Percentiles rank a stretch among this genome's conserved stretches.
phyloP scores from a whole-genome alignment of 1,139 yeast species.

The Blastobotrys serpentis region DNA sequence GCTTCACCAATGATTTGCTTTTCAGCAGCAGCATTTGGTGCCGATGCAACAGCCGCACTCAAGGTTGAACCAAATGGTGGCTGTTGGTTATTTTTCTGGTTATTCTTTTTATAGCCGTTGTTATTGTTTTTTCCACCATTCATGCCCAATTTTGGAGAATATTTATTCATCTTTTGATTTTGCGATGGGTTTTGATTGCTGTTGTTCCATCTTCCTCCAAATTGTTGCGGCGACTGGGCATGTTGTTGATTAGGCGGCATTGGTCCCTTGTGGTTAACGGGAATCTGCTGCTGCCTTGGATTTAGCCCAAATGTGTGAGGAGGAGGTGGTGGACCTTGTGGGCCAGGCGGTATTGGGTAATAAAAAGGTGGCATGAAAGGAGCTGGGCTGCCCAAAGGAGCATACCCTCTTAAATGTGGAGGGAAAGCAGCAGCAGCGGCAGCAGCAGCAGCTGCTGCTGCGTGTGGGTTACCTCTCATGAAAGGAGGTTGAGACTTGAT shows the following conservation, averaged over 20 bases:
- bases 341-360: conserved; percentile 18
- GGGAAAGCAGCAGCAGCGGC: conserved; percentile 68
- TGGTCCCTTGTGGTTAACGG: conserved; percentile 11
- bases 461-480: conserved; percentile 39
- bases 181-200: conserved; percentile 12
- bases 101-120: conserved; percentile 45
- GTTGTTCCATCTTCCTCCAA: conserved; percentile 1
- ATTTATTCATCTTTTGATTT: neutral
- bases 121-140: conserved; percentile 6
- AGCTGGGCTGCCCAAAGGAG: conserved; percentile 59
- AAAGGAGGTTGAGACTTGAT: conserved; percentile 40
- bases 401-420: conserved; percentile 56
- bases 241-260: conserved; percentile 43
- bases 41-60: conserved; percentile 37
- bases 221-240: neutral
- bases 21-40: conserved; percentile 63
- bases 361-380: conserved; percentile 61
- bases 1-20: conserved; percentile 92
- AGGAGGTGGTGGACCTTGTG: conserved; percentile 12
- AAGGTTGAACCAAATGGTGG: conserved; percentile 31
- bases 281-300: conserved; percentile 9
- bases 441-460: conserved; percentile 7
- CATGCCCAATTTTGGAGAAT: neutral
- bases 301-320: conserved; percentile 3
- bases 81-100: conserved; percentile 35